These are phyloP conservation scores for Fistulifera solaris DNA, from an alignment of 108 stramenopile species.

Conservation along the genomic window DNA sequence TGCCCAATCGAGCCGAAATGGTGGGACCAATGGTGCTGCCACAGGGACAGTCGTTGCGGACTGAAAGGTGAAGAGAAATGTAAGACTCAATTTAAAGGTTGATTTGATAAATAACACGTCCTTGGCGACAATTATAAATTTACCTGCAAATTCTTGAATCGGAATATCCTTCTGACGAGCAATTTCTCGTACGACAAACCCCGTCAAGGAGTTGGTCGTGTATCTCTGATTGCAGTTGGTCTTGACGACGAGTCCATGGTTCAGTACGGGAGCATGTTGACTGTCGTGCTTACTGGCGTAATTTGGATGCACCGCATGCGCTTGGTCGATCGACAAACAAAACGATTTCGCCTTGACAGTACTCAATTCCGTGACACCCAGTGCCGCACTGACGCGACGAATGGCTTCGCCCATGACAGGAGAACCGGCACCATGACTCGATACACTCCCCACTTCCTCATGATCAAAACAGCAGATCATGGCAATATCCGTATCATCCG, in stretches of 20 bases:
- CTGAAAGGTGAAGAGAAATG: constrained; percentile 12
- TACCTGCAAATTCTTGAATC: constrained; percentile 44
- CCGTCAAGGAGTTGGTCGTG: constrained; percentile 85
- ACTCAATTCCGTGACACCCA: constrained; percentile 31
- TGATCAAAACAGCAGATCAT: constrained; percentile 88
- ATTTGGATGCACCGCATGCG: constrained; percentile 93
- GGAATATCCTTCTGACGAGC: constrained; percentile 53
- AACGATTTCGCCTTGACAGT: constrained; percentile 60
- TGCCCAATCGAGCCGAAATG: constrained; percentile 72
- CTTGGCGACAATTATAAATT: not conserved
- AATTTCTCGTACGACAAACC: constrained; percentile 80
- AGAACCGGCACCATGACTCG: constrained; percentile 87
- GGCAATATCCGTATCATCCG: constrained; percentile 40
- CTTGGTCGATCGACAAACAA: constrained; percentile 82
- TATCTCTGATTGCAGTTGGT: constrained; percentile 89
- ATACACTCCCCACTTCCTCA: constrained; percentile 87
- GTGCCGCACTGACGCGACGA: constrained; percentile 51
- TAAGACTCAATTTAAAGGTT: not conserved
- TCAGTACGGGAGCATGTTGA: constrained; percentile 76
- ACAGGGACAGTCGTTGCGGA: constrained; percentile 86
- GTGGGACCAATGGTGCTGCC: constrained; percentile 92
- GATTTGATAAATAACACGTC: not conserved
- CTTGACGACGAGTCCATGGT: constrained; percentile 87
- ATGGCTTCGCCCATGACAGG: constrained; percentile 82
- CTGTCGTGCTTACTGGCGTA: constrained; percentile 86